These are phyloP conservation scores for Pseudodiploospora longispora DNA, from an alignment of 2,329 filamentous ascomycete species.

Conservation along the genomic window DNA sequence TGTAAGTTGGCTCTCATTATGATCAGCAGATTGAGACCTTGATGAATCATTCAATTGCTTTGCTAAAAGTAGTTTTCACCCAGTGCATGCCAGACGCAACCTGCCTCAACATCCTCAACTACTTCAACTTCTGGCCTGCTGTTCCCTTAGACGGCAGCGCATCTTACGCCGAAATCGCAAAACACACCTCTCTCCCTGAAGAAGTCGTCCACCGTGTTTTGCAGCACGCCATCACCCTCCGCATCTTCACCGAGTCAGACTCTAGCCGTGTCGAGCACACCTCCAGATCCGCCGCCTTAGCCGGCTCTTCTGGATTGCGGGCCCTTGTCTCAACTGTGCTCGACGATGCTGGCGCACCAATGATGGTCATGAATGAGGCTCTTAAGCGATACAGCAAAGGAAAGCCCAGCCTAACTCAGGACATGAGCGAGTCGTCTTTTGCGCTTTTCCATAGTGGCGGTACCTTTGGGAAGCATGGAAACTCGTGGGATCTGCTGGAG, in stretches of 20 bases:
- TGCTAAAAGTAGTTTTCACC: neutral
- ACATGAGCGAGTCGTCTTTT: constrained; percentile 26
- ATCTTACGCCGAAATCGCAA: constrained; percentile 32
- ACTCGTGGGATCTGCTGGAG: constrained; percentile 28
- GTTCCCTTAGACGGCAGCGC: constrained; percentile 39
- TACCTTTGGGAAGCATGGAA: constrained; percentile 12
- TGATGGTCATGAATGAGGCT: constrained; percentile 25
- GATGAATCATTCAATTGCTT: no score
- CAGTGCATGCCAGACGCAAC: constrained; percentile 36
- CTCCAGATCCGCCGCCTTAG: constrained; percentile 29
- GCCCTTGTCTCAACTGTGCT: constrained; percentile 29
- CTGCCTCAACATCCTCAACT: constrained; percentile 38
- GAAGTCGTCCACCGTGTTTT: constrained; percentile 31
- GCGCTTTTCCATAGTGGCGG: constrained; percentile 18
- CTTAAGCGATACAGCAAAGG: constrained; percentile 24
- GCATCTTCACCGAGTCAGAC: constrained; percentile 25
- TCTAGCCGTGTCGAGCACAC: constrained; percentile 25
- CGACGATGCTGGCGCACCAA: constrained; percentile 29
- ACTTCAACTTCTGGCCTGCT: constrained; percentile 44
- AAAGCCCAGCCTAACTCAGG: constrained; percentile 21
- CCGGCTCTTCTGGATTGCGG: constrained; percentile 22
- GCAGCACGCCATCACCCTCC: constrained; percentile 29
- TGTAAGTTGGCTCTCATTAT: constrained; percentile 16
- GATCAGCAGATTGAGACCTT: no score
- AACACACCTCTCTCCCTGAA: constrained; percentile 27